A percentile compares a stretch with the other conserved stretches of the same genome.
phyloP scores from a whole-genome alignment of 2,329 filamentous ascomycete genomes.

The Epichloe sp. region DNA sequence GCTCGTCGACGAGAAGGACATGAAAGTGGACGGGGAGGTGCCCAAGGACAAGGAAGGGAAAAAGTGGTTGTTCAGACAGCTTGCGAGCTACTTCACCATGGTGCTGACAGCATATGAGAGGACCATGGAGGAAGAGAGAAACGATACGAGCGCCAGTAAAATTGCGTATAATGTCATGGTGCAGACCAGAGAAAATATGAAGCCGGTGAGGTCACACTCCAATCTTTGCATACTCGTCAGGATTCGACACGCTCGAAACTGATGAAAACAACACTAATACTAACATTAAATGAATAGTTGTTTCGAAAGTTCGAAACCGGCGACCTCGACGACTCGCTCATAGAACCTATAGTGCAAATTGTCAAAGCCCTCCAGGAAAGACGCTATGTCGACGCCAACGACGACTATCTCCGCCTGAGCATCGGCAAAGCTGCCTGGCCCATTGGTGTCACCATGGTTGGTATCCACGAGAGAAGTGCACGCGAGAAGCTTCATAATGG shows the following conservation, averaged over 20 bases:
- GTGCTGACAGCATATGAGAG: constrained; percentile 78
- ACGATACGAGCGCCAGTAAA: constrained; percentile 62
- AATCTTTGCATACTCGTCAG: too few species aligned
- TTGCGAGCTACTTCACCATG: constrained; percentile 93
- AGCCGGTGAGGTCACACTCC: constrained; percentile 38
- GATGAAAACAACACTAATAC: not conserved
- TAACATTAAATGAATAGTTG: constrained; percentile 31
- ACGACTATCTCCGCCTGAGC: constrained; percentile 82
- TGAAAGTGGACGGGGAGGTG: constrained; percentile 61
- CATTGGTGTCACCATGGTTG: constrained; percentile 98
- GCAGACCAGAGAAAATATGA: constrained; percentile 77
- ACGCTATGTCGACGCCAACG: constrained; percentile 90
- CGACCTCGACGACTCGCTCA: constrained; percentile 64
- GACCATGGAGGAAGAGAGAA: constrained; percentile 55
- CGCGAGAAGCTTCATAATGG: constrained; percentile 88
- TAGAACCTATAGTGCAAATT: constrained; percentile 80
- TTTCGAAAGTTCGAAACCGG: constrained; percentile 80
- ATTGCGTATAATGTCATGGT: constrained; percentile 75
- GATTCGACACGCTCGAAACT: too few species aligned
- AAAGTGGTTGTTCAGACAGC: constrained; percentile 67
- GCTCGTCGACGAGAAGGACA: constrained; percentile 71
- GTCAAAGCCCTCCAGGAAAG: constrained; percentile 81
- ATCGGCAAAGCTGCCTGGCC: constrained; percentile 98
- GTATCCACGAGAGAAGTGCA: constrained; percentile 93
- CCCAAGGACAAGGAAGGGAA: constrained; percentile 51